Evolutionary conservation across 208 protist genomes (phyloP), one percentile per base, ranked within the genome.

Genomic region (Trypanosoma brucei): DNA sequence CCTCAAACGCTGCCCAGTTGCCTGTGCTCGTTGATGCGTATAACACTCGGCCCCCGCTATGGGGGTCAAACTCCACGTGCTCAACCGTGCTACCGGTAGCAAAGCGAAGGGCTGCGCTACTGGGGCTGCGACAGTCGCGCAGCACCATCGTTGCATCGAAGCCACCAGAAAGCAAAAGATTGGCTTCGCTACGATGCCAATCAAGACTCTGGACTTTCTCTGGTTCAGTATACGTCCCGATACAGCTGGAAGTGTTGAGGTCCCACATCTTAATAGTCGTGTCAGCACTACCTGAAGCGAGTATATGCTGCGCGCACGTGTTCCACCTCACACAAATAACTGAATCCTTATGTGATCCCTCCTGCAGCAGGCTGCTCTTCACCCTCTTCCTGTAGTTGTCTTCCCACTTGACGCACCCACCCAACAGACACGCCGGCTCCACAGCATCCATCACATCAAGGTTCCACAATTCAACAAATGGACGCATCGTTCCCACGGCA

Each of bases 391-490:
- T 74, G 64, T 95, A 95, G 79, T 95, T 96, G 68, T 84, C 33
- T 61, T 78, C 70, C 62, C 62, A 56, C 35, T 73, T 63, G 57
- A 76, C 79, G 63, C 83, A 92, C 34, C 88, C 84, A 44, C 96
- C 97, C 9, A 99, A 83, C 3, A 91, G 71, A n/a, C 76, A 61
- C 3, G 85, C 79, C n/a, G 98, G 97, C 64, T 94, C 81, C 30
- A 98, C 78, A 14, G 92, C 81, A 70, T 99, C 97, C 37, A 99
- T 90, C 13, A 99, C 82, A 75, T 99, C 98, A 13, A 99, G 78
- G 55, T 98, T 86, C 97, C 97, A 99, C 14, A 99, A 73, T 63
- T 99, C 97, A 60, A 99, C 97, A 34, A 88, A 86, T n/a, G 96
- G 95, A 33, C 94, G 77, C 81, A 99, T 98, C 7, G 96, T 98